Base-by-base conservation (phyloP, 257 asterid species). In the Asclepias syriaca region DNA sequence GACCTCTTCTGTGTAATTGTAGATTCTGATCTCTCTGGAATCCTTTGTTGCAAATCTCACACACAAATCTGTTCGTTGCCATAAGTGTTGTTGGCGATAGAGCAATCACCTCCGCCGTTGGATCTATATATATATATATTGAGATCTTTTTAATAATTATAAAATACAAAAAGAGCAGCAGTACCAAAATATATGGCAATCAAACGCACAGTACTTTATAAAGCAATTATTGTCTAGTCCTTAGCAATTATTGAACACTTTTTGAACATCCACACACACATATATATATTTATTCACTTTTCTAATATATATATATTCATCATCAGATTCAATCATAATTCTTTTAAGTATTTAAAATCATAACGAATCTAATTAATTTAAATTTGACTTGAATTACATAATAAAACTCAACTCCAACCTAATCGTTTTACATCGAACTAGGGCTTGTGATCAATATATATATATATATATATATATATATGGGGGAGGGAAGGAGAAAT, bases 21-120 rank as follows among this genome's bases (percentile, higher is more conserved):
- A 90, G 89, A 43, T 92, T 92, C 63, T 92, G 98, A 65, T 92
- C 98, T 77, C 98, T 85, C 37, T 89, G 93, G n/a, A 92, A 92
- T 34, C 97, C 97, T 78, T 89, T 92, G 84, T 88, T 89, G 87
- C 97, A 92, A 32, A 92, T 88, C 46, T 88, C 96, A 56, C 97
- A 92, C 53, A 92, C 90, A 61, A 89, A 92, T 83, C 96, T 74
- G 85, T 92, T 92, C 27, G 92, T 88, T 6, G 98, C 96, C 98
- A 88, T 92, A 0, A 92, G 88, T 15, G 96, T 87, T 48, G 87
- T 88, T 39, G 98, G 98, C 2, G 98, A 90, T 32, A 92, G 88
- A 2, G 91, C 98, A 37, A 92, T 78, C 3, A 92, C 96, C 71
- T 92, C 98, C 7, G 96, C 96, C 16, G 89, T 77, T 21, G 96